Evolutionary conservation across 2,329 filamentous ascomycete genomes (phyloP).

Genomic region (Aotearoamyces nothofagi): DNA sequence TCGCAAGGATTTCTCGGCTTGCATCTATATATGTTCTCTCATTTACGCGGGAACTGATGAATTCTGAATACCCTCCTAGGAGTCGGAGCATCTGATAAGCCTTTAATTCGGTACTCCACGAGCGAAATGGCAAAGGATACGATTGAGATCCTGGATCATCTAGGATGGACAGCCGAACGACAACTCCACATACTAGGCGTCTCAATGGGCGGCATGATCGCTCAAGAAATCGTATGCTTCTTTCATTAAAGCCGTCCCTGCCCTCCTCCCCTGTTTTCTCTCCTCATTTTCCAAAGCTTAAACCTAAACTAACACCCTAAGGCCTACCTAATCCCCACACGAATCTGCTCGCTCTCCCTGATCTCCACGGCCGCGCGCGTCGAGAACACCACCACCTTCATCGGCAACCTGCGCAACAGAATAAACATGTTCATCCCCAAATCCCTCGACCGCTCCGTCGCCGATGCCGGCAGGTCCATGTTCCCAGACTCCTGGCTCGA

Average conservation of each 20-base stretch:
- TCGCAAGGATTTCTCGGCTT: not conserved
- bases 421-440: conserved; percentile 51
- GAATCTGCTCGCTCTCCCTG: conserved; percentile 40
- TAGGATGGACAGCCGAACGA: conserved; percentile 50
- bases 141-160: conserved; percentile 51
- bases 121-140: conserved; percentile 71
- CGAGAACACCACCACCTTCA: conserved; percentile 43
- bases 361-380: conserved; percentile 45
- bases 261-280: conserved; percentile 6
- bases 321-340: conserved; percentile 33
- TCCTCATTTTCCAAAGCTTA: not conserved
- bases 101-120: conserved; percentile 63
- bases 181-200: conserved; percentile 59
- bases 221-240: conserved; percentile 54
- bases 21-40: not conserved
- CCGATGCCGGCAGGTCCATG: conserved; percentile 46
- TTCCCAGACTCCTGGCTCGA: conserved; percentile 51
- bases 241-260: too few species aligned
- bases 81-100: conserved; percentile 67
- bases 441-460: conserved; percentile 48
- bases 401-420: conserved; percentile 47
- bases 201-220: conserved; percentile 85
- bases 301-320: conserved; percentile 2
- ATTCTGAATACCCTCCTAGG: conserved; percentile 20
- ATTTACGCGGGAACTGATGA: not conserved